Percentiles rank a stretch among this genome's conserved stretches.
phyloP scores from a whole-genome alignment of 1,284 basidiomycete genomes.

The Tylopilus sp. region DNA sequence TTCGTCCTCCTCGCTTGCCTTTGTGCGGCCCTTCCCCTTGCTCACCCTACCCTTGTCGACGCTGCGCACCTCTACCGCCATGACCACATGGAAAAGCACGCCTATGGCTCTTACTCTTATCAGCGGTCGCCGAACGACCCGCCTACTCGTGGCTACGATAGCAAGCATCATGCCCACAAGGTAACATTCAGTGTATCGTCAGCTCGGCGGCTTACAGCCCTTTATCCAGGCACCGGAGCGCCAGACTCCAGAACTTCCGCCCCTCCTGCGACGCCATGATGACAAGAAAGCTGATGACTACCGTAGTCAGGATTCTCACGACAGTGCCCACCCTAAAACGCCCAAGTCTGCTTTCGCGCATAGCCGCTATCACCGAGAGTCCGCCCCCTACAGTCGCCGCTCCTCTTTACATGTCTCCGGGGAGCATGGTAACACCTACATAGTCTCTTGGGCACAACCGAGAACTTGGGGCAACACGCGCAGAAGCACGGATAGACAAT shows the following conservation, averaged over 20 bases:
- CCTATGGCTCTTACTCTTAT: background rate
- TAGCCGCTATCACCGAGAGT: slow-evolving; percentile 14
- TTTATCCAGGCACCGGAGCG: slow-evolving; percentile 1
- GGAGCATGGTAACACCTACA: slow-evolving; percentile 22
- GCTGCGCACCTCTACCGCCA: slow-evolving; percentile 20
- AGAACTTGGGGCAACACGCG: slow-evolving; percentile 6
- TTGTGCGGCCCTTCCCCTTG: slow-evolving; percentile 18
- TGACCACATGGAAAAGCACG: slow-evolving; percentile 6
- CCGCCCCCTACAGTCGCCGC: slow-evolving; percentile 6
- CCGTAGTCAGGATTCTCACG: background rate
- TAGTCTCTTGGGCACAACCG: slow-evolving; percentile 13
- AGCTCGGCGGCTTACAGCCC: background rate
- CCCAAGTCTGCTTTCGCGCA: slow-evolving; percentile 22
- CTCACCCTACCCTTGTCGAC: slow-evolving; percentile 13
- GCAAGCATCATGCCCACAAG: slow-evolving; percentile 6
- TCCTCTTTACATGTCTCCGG: slow-evolving; percentile 23
- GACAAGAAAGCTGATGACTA: background rate
- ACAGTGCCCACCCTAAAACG: background rate
- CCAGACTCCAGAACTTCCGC: slow-evolving; percentile 9
- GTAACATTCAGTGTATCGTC: slow-evolving; percentile 1
- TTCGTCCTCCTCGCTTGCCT: slow-evolving; percentile 24
- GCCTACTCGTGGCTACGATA: background rate
- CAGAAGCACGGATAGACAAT: background rate
- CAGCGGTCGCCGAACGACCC: background rate
- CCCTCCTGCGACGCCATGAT: slow-evolving; percentile 18